phyloP scores from a whole-genome alignment of 768 basidiomycete genomes.

The Lentinula guzmanii region DNA sequence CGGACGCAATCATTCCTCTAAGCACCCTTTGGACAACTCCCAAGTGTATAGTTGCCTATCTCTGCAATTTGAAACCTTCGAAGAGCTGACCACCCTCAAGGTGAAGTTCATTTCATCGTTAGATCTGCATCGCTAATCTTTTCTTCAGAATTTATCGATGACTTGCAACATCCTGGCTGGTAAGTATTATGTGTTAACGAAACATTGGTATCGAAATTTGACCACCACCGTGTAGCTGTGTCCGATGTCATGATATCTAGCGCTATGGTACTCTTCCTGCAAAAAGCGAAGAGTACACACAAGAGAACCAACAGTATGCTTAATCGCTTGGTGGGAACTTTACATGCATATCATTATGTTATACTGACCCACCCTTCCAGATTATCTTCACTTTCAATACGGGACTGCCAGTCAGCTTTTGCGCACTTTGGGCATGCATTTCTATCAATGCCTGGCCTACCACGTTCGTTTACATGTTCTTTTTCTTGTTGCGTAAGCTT shows the following conservation, averaged over 20 bases:
- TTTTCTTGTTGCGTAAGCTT: conserved; percentile 1
- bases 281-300: conserved; percentile 8
- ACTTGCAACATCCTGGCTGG: conserved; percentile 9
- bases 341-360: background rate
- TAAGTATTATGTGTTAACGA: background rate
- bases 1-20: no score
- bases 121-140: background rate
- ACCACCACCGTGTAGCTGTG: background rate
- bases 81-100: conserved; percentile 1
- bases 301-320: conserved; percentile 9
- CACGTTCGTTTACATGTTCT: conserved; percentile 6
- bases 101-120: background rate
- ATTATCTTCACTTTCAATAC: conserved; percentile 4
- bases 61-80: background rate
- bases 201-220: background rate
- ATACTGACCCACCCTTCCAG: background rate
- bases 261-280: conserved; percentile 8
- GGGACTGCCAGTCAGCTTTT: conserved; percentile 4
- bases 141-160: conserved; percentile 8
- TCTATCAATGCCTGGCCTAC: conserved; percentile 5
- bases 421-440: conserved; percentile 5
- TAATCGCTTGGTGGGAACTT: conserved; percentile 8
- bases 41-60: background rate
- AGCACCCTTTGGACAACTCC: background rate
- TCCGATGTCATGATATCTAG: conserved; percentile 9